Percentiles rank a stretch among this genome's conserved stretches.
Conservation (phyloP, 2,329 filamentous ascomycete genomes). For the Claviceps paspali region DNA sequence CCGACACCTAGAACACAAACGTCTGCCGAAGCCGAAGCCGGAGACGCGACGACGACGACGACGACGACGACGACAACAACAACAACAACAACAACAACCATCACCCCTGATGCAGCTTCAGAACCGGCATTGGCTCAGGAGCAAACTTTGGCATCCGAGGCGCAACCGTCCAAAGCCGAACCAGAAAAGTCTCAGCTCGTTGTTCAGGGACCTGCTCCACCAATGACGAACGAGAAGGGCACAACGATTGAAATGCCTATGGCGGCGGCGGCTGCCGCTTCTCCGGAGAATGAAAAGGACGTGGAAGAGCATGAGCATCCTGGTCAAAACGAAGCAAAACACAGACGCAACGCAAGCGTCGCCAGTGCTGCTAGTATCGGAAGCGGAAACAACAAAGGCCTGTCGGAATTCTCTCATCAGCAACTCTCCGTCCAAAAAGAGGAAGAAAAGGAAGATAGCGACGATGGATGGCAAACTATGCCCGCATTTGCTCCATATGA, state of each 20-base stretch:
- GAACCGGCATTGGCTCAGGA: neutral
- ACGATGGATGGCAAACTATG: constrained; percentile 85
- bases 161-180: neutral
- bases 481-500: constrained; percentile 84
- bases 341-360: constrained; percentile 24
- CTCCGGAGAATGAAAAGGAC: neutral
- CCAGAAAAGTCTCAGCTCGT: neutral
- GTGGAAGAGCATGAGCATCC: constrained; percentile 2
- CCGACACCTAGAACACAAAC: constrained; percentile 2
- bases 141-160: neutral
- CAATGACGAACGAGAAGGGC: neutral
- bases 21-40: neutral
- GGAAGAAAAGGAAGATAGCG: constrained; percentile 37
- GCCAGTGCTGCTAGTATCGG: constrained; percentile 17
- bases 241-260: neutral
- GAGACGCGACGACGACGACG: neutral
- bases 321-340: constrained; percentile 7
- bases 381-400: constrained; percentile 6
- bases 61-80: too few relatives aligned
- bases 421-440: constrained; percentile 46
- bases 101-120: neutral
- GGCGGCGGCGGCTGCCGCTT: neutral
- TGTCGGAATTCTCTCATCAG: constrained; percentile 87
- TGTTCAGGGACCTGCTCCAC: neutral
- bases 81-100: too few relatives aligned